A percentile compares a stretch with the other conserved stretches of the same genome.
phyloP scores from a whole-genome alignment of 1,139 yeast genomes.

The Suhomyces bokatorum region DNA sequence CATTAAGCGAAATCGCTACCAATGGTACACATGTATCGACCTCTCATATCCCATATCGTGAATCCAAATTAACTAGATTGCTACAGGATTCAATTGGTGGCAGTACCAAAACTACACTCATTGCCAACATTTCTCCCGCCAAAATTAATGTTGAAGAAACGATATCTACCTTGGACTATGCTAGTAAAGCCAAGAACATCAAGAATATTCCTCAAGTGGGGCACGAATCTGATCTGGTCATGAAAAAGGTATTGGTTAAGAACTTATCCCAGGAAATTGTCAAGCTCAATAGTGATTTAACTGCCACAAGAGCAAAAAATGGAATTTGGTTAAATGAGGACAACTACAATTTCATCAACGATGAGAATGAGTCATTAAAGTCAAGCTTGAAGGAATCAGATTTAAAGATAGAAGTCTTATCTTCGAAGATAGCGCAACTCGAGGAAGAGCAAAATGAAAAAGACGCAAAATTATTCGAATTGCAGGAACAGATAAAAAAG shows the following conservation, averaged over 20 bases:
- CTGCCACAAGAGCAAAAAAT: conserved; percentile 58
- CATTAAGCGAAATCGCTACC: conserved; percentile 46
- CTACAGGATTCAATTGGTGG: conserved; percentile 86
- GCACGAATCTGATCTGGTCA: conserved; percentile 52
- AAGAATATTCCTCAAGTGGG: conserved; percentile 67
- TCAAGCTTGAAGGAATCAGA: conserved; percentile 25
- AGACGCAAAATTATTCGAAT: conserved; percentile 3
- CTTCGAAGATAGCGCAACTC: conserved; percentile 3
- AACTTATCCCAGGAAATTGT: conserved; percentile 59
- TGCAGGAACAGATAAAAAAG: not conserved
- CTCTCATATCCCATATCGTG: conserved; percentile 80
- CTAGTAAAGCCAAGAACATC: conserved; percentile 77
- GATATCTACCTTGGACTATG: conserved; percentile 79
- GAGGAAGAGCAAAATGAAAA: conserved; percentile 2
- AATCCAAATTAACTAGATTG: conserved; percentile 76
- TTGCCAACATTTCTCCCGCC: conserved; percentile 85
- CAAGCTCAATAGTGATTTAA: conserved; percentile 55
- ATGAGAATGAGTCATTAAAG: conserved; percentile 30
- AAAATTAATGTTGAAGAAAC: conserved; percentile 75
- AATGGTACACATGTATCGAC: not conserved
- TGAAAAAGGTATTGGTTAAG: conserved; percentile 59
- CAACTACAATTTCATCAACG: conserved; percentile 53
- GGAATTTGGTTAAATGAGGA: conserved; percentile 63
- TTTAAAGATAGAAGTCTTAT: conserved; percentile 8
- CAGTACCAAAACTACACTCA: conserved; percentile 71